Base-by-base conservation (phyloP, 192 early-diverging fungal species). In the Coemansia sp. region DNA sequence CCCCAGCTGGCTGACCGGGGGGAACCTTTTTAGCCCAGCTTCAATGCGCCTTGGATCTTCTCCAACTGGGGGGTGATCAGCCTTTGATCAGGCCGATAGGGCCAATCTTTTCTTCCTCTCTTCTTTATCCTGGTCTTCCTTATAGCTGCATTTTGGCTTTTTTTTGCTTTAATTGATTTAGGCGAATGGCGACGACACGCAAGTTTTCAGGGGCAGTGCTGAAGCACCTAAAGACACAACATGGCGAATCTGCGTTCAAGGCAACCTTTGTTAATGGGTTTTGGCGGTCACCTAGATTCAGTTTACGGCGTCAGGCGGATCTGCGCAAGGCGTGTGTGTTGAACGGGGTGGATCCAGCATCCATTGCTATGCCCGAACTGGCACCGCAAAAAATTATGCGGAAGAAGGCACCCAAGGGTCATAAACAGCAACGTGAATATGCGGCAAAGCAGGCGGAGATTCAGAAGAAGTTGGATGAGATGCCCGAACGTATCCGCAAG, bases 271-370 rank as follows among this genome's bases (percentile, higher is more conserved):
- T 63, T 13, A 64, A 73, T 51, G 67, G 64, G 0, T 36, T 58
- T 32, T 86, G 81, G 79, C 62, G 73, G 42, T 58, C 67, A 0
- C 61, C 78, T 3, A 47, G 54, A 39, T 55, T 82, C 31, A 72
- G 75, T 34, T 53, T 60, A 34, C 78, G 84, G 13, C 56, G 56
- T 26, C 81, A 84, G 27, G 77, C 75, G 12, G 80, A 81, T 41
- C 37, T 86, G 35, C 76, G 84, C 51, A 86, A 86, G 48, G 77
- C 77, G 12, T 82, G 78, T 44, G 16, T 80, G 11, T 23, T 75
- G 16, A 51, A 65, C 17, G 52, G 49, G 10, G 52, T 80, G 22
- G 81, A 82, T 39, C 60, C 84, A 5, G 23, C 27, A 4, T 45
- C 64, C 10, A 73, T 84, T 8, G 82, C 81, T 10, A 54, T 86